phyloP scores from a whole-genome alignment of 306 rosid species.

The Vigna trinervia region DNA sequence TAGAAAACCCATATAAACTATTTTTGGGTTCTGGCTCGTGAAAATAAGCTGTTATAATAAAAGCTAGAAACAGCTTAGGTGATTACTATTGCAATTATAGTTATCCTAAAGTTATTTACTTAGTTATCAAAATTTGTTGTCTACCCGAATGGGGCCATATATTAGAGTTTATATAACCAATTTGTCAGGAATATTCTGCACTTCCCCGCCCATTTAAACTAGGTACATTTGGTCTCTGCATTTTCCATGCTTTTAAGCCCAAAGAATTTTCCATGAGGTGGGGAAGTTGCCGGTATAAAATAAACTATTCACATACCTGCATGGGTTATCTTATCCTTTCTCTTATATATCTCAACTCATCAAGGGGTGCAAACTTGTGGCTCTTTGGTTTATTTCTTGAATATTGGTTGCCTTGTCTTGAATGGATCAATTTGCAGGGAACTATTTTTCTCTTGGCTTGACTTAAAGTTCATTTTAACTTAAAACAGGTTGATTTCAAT shows the following conservation, averaged over 20 bases:
- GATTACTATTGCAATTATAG: background rate
- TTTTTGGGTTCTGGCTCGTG: background rate
- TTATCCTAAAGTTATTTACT: background rate
- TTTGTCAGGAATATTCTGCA: background rate
- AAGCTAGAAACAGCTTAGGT: background rate
- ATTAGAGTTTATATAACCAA: background rate
- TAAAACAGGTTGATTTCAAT: constrained; percentile 89
- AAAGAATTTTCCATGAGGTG: constrained; percentile 4
- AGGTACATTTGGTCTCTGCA: background rate
- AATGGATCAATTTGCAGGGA: constrained; percentile 6
- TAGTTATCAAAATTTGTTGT: background rate
- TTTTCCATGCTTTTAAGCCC: background rate
- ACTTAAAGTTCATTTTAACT: constrained; percentile 16
- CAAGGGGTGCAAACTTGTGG: background rate
- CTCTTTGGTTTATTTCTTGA: background rate
- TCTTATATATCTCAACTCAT: constrained; percentile 11
- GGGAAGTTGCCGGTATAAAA: constrained; percentile 1
- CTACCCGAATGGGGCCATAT: background rate
- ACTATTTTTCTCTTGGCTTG: constrained; percentile 29
- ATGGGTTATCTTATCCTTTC: constrained; percentile 13
- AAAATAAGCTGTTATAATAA: constrained; percentile 1
- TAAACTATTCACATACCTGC: background rate
- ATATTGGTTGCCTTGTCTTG: constrained; percentile 31
- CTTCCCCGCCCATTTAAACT: background rate
- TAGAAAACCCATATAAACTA: background rate